Percentiles rank a stretch among this genome's conserved stretches.
Evolutionary conservation across 73 alveolate species (phyloP).

Genomic region (Durusdinium trenchii): DNA sequence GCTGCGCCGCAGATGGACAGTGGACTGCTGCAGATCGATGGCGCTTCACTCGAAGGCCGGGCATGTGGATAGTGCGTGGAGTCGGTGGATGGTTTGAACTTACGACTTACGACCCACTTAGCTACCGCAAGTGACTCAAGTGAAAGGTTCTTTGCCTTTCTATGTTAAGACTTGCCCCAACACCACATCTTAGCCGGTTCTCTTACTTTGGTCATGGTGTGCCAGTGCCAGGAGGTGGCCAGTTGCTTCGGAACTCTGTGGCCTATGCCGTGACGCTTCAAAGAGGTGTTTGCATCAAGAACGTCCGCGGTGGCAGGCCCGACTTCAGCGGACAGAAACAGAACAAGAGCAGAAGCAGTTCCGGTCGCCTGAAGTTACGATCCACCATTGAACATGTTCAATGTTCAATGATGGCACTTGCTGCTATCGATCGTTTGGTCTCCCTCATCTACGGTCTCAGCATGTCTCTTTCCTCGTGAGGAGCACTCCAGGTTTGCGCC

Average conservation of each 20-base stretch:
- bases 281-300: not conserved
- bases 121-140: not conserved
- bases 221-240: conserved; percentile 59
- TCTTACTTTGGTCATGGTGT: not conserved
- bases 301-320: conserved; percentile 42
- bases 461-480: not conserved
- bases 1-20: not conserved
- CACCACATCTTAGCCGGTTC: not conserved
- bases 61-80: too few species aligned
- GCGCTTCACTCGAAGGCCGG: conserved; percentile 37
- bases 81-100: too few species aligned
- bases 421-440: too few species aligned
- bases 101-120: too few species aligned
- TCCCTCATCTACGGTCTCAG: not conserved
- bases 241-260: conserved; percentile 68
- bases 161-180: not conserved
- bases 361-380: not conserved
- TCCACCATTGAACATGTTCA: not conserved
- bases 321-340: not conserved
- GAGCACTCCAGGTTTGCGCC: conserved; percentile 51
- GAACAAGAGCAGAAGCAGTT: not conserved
- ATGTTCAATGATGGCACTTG: not conserved
- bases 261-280: conserved; percentile 67
- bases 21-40: conserved; percentile 47
- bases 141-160: not conserved